These are phyloP conservation scores for Cicer bijugum DNA, from an alignment of 306 rosid species.

Conservation along the genomic window DNA sequence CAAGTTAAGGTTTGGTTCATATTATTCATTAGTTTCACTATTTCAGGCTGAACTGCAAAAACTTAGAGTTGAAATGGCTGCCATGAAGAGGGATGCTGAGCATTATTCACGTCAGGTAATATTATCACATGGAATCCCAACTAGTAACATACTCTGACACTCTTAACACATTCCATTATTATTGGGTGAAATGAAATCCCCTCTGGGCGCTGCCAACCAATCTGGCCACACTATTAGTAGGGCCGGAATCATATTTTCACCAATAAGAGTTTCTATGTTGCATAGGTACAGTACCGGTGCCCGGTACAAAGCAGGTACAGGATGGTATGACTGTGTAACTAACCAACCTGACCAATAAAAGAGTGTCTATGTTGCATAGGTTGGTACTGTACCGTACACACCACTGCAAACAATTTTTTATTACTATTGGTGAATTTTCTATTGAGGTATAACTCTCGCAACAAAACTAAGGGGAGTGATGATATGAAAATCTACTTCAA, in stretches of 20 bases:
- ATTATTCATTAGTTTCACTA: constrained; percentile 46
- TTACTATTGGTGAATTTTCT: constrained; percentile 13
- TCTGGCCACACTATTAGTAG: neutral
- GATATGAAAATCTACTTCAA: constrained; percentile 8
- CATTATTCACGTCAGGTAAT: constrained; percentile 97
- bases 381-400: no score
- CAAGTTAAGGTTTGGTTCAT: constrained; percentile 37
- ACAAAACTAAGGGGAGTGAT: constrained; percentile 15
- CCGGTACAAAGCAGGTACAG: no score
- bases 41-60: constrained; percentile 88
- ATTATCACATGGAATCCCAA: no score
- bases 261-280: neutral
- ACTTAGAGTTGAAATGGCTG: constrained; percentile 98
- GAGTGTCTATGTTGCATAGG: no score
- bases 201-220: neutral
- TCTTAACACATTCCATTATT: no score
- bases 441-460: constrained; percentile 1
- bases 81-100: constrained; percentile 99
- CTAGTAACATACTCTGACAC: no score
- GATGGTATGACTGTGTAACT: no score
- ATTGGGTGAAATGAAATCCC: no score
- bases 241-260: neutral
- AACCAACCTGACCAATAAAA: no score
- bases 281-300: no score
- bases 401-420: neutral